phyloP scores from a whole-genome alignment of 352 stramenopile species.

The Pythium coloratum region DNA sequence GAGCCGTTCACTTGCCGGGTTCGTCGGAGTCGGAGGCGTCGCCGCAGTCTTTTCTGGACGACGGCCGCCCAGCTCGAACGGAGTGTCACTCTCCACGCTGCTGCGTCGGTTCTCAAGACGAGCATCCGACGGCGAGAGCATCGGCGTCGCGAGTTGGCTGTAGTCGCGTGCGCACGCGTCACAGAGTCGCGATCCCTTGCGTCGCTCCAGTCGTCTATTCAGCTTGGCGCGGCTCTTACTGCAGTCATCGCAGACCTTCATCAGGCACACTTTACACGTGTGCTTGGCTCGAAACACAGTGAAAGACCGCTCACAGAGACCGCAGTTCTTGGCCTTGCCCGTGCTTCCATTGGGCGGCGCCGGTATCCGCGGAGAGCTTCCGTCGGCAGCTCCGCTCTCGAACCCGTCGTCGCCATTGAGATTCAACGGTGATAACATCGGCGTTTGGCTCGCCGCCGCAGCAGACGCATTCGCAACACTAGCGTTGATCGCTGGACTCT shows the following conservation, averaged over 20 bases:
- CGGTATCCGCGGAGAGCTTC: conserved; percentile 15
- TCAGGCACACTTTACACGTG: conserved; percentile 70
- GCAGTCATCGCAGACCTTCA: conserved; percentile 82
- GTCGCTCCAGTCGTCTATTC: conserved; percentile 60
- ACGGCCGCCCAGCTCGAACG: not conserved
- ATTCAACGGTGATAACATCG: conserved; percentile 13
- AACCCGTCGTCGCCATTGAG: conserved; percentile 2
- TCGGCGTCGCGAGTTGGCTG: conserved; percentile 27
- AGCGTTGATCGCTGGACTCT: conserved; percentile 26
- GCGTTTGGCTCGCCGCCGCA: not conserved
- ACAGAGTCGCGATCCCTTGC: conserved; percentile 72
- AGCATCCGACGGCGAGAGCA: conserved; percentile 4
- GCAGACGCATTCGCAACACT: not conserved
- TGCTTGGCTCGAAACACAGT: conserved; percentile 79
- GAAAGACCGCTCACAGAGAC: conserved; percentile 70
- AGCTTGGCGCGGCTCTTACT: conserved; percentile 82
- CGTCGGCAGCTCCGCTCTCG: conserved; percentile 9
- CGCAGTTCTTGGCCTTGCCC: conserved; percentile 37
- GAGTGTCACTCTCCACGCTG: not conserved
- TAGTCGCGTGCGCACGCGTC: conserved; percentile 69
- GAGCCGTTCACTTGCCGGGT: not conserved
- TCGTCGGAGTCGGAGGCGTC: not conserved
- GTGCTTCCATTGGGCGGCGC: conserved; percentile 7
- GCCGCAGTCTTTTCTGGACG: too few species aligned
- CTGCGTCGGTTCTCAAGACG: not conserved